Evolutionary conservation across 176 grass and related monocot species (phyloP).

Genomic region (Secale cereale): DNA sequence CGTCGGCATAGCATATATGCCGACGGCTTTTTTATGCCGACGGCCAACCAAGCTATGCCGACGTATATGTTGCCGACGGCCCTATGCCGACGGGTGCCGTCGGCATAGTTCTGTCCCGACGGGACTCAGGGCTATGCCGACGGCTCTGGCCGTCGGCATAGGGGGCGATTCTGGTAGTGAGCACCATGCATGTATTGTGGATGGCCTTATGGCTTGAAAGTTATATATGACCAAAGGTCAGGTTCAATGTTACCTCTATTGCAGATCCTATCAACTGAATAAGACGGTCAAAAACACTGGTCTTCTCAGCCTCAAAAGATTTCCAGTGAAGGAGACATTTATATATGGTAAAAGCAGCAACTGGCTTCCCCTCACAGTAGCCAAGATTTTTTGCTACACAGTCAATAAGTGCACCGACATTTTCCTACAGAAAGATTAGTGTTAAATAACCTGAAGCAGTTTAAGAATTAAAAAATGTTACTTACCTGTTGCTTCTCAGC

Average conservation of each 20-base stretch:
- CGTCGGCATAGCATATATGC: too few species aligned
- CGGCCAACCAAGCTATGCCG: too few species aligned
- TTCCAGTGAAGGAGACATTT: constrained; percentile 96
- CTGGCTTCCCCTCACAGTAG: constrained; percentile 79
- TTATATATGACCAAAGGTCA: constrained; percentile 8
- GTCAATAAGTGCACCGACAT: constrained; percentile 75
- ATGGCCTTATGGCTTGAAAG: neutral
- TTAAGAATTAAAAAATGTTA: constrained; percentile 17
- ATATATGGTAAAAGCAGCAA: constrained; percentile 90
- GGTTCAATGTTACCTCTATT: constrained; percentile 69
- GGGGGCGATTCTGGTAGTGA: too few species aligned
- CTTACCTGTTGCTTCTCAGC: constrained; percentile 80
- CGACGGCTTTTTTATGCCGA: too few species aligned
- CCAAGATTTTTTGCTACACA: constrained; percentile 76
- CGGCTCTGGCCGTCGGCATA: too few species aligned
- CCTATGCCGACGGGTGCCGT: too few species aligned
- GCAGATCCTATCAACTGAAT: constrained; percentile 91
- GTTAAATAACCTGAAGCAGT: constrained; percentile 31
- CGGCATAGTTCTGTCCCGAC: too few species aligned
- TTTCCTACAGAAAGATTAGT: constrained; percentile 57
- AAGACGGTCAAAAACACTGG: constrained; percentile 89
- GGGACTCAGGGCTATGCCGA: too few species aligned
- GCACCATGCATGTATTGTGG: too few species aligned
- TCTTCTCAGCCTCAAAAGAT: constrained; percentile 94
- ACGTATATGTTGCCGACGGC: too few species aligned